phyloP scores from a whole-genome alignment of 179 eudicot genomes.

The Beta corolliflora region DNA sequence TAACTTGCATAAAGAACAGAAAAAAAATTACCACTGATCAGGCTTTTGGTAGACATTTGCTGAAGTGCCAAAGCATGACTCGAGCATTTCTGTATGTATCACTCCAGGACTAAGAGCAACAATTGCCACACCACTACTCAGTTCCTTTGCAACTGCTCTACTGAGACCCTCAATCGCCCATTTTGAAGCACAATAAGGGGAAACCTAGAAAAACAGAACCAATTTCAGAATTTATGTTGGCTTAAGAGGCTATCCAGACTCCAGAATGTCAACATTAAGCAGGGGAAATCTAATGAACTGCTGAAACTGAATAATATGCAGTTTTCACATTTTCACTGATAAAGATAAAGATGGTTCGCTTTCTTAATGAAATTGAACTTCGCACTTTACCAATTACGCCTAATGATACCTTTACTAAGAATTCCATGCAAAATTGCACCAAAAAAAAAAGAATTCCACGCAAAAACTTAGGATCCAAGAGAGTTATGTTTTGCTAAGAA shows the following conservation, averaged over 20 bases:
- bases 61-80: conserved; percentile 55
- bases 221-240: conserved; percentile 10
- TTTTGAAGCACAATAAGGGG: conserved; percentile 98
- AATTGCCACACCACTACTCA: conserved; percentile 73
- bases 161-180: conserved; percentile 96
- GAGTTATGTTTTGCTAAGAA: background rate
- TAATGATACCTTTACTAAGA: too few species aligned
- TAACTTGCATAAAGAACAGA: too few species aligned
- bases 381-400: too few species aligned
- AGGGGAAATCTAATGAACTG: background rate
- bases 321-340: background rate
- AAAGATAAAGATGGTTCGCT: background rate
- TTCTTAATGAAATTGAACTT: too few species aligned
- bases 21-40: conserved; percentile 83
- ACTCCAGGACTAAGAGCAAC: conserved; percentile 90
- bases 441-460: too few species aligned
- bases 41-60: too few species aligned
- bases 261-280: background rate
- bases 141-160: conserved; percentile 84
- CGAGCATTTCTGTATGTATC: conserved; percentile 89
- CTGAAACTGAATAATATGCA: background rate
- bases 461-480: background rate
- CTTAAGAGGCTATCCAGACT: background rate
- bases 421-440: too few species aligned
- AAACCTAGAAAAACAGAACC: conserved; percentile 53